Evolutionary conservation across 805 yeast species (phyloP), one percentile per base, ranked within the genome.

Genomic region (Ogataea siamensis): DNA sequence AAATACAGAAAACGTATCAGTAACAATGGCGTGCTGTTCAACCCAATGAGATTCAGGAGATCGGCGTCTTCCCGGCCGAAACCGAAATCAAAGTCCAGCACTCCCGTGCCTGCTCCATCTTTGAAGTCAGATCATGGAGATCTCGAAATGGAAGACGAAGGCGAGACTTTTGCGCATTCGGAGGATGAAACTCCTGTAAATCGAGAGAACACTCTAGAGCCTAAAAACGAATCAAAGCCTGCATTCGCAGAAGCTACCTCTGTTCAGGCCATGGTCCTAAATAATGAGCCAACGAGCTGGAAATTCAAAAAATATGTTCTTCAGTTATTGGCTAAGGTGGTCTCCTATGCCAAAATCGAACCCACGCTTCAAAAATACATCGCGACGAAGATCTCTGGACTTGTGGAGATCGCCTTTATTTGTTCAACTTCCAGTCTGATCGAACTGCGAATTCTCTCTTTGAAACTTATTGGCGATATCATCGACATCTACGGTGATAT

Each of bases 321-420:
- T 37, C 71, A 66, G 24, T 57, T 76, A 41, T 50, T 79, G 35
- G 70, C 63, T 25, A 63, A 66, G 18, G 56, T 76, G 12, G 49
- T 80, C 10, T 40, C 50, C 0, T 61, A 66, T 35, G 67, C 81
- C 2, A 46, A 48, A 6, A 55, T 55, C 12, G 72, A 72, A 41
- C 38, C 59, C 0, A 53, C 52, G 17, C 50, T 78, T n/a, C 60
- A 69, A 18, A 55, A 61, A 2, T 66, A 60, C 28, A 54, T 79
- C 22, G 62, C 73, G 7, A 55, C 68, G 0, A 68, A 64, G 31
- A 68, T 82, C 5, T 68, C 77, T 7, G 94, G 85, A 14, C 60
- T 91, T 26, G 80, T 89, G 18, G 80, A 83, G 44, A 67, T 87
- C 5, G 80, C 96, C 1, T 89, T 87, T 53, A 70, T 83, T 8